phyloP scores from a whole-genome alignment of 441 rosid genomes.

The Adansonia madagascariensis region DNA sequence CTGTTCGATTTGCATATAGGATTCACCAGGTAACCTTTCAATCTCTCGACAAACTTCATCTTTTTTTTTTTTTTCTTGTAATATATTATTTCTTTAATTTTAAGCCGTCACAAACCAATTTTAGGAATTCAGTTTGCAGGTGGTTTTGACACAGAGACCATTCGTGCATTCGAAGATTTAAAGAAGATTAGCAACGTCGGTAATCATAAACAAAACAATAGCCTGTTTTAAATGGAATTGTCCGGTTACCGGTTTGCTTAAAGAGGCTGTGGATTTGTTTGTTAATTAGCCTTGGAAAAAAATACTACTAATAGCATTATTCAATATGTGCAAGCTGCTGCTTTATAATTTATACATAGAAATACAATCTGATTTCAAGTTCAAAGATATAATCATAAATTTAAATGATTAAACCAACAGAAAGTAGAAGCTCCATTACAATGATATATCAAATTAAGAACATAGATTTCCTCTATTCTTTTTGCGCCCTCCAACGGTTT shows the following conservation, averaged over 20 bases:
- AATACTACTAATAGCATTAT: background rate
- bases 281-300: background rate
- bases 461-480: too few species aligned
- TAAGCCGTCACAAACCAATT: conserved; percentile 1
- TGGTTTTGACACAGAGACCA: conserved; percentile 61
- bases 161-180: conserved; percentile 53
- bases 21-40: conserved; percentile 60
- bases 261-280: background rate
- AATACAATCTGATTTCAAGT: too few species aligned
- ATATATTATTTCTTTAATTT: too few species aligned
- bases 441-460: too few species aligned
- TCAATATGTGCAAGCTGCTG: background rate
- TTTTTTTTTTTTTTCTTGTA: too few species aligned
- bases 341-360: too few species aligned
- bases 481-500: too few species aligned
- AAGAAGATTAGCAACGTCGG: conserved; percentile 44
- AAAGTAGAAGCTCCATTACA: too few species aligned
- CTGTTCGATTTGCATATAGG: conserved; percentile 62
- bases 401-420: too few species aligned
- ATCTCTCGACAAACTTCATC: background rate
- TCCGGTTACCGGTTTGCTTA: background rate
- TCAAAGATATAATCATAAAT: too few species aligned
- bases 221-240: background rate
- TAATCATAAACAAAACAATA: conserved; percentile 29
- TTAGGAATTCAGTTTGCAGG: conserved; percentile 65